Evolutionary conservation across 164 flowering plant species (phyloP).

Genomic region (Piper longum): DNA sequence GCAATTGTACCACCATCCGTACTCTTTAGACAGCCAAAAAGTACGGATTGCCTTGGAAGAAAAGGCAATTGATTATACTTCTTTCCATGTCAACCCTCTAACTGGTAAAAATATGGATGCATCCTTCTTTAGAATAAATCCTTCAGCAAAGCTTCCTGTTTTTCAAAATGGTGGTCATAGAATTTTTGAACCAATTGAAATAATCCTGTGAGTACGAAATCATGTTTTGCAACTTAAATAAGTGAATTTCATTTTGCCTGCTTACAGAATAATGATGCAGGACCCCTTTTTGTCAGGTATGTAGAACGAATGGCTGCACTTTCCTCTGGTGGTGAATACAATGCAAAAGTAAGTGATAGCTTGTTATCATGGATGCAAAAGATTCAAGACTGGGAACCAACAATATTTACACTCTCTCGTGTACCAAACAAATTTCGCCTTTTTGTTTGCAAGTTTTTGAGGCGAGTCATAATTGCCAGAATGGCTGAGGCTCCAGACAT

Average conservation of each 20-base stretch:
- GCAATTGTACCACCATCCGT: conserved; percentile 96
- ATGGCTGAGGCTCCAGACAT: conserved; percentile 67
- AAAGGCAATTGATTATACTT: conserved; percentile 74
- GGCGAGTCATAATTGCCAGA: conserved; percentile 71
- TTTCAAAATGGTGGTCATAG: conserved; percentile 79
- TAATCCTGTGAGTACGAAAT: conserved; percentile 51
- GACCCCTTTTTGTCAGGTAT: conserved; percentile 36
- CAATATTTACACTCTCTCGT: conserved; percentile 64
- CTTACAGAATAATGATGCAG: neutral
- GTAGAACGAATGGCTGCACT: conserved; percentile 66
- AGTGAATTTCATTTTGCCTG: neutral
- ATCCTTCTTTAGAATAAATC: conserved; percentile 69
- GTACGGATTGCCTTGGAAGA: conserved; percentile 94
- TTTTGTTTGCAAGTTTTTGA: conserved; percentile 51
- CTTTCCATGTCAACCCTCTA: conserved; percentile 74
- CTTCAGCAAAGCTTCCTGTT: conserved; percentile 68
- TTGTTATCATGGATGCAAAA: conserved; percentile 76
- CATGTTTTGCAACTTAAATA: neutral
- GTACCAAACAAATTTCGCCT: conserved; percentile 49
- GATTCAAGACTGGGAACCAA: conserved; percentile 76
- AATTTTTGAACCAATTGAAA: conserved; percentile 59
- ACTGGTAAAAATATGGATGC: conserved; percentile 85
- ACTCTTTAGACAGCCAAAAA: conserved; percentile 81
- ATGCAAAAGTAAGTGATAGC: conserved; percentile 22
- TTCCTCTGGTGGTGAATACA: conserved; percentile 26